Conservation (phyloP, 192 early-diverging fungal genomes). For the Coemansia umbellata region DNA sequence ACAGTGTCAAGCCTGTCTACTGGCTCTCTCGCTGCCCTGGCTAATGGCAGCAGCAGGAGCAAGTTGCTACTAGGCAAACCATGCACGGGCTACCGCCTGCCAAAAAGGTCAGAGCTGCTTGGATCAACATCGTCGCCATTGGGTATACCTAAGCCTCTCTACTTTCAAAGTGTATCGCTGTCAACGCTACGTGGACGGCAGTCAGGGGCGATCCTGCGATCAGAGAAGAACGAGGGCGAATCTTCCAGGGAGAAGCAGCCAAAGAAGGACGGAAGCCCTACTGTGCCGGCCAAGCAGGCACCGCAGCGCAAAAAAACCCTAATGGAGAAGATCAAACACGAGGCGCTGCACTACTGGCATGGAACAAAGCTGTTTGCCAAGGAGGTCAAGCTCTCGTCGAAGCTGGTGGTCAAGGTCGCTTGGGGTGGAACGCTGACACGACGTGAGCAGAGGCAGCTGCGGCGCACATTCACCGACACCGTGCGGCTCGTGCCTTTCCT, state of each 20-base stretch:
- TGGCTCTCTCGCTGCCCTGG: background rate
- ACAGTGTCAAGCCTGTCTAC: too few relatives aligned
- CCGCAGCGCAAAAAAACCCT: constrained; percentile 56
- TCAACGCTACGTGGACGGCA: constrained; percentile 24
- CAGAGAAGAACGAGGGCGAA: background rate
- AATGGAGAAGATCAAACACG: constrained; percentile 79
- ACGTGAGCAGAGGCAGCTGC: constrained; percentile 83
- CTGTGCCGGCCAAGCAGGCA: background rate
- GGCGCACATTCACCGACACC: constrained; percentile 82
- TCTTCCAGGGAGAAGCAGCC: background rate
- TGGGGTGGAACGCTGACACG: constrained; percentile 75
- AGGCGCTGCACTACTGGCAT: constrained; percentile 88
- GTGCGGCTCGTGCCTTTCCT: constrained; percentile 87
- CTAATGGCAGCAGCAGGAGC: background rate
- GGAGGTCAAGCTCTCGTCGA: constrained; percentile 81
- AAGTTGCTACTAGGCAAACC: too few relatives aligned
- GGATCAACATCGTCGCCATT: background rate
- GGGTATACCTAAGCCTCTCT: constrained; percentile 12
- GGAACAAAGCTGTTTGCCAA: constrained; percentile 86
- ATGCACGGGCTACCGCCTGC: too few relatives aligned
- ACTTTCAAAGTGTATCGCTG: constrained; percentile 20
- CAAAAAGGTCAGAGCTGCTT: too few relatives aligned
- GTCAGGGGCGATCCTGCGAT: constrained; percentile 1
- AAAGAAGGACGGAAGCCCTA: constrained; percentile 4
- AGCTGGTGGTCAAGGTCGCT: constrained; percentile 68